Evolutionary conservation across 2,329 filamentous ascomycete genomes (phyloP).

Genomic region (Xylariaceae sp.): DNA sequence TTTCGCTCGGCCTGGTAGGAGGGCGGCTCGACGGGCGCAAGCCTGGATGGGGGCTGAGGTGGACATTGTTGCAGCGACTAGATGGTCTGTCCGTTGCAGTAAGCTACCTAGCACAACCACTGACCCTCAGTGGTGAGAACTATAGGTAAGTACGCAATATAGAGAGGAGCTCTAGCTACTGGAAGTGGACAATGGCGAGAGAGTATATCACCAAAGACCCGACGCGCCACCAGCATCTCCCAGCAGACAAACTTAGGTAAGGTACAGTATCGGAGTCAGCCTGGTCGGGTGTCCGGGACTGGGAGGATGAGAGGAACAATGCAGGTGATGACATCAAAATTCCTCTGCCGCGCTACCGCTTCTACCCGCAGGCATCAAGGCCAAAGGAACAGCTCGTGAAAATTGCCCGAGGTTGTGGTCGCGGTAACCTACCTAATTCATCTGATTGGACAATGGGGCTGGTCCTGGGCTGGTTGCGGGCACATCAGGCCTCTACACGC

Average conservation of each 20-base stretch:
- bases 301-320: background rate
- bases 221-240: background rate
- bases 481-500: no score
- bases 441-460: no score
- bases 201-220: background rate
- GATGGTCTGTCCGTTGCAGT: background rate
- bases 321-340: conserved; percentile 17
- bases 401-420: background rate
- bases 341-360: background rate
- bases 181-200: background rate
- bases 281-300: no score
- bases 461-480: no score
- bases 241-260: background rate
- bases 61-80: conserved; percentile 17
- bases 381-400: background rate
- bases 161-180: no score
- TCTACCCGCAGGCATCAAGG: no score
- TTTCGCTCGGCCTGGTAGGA: conserved; percentile 17
- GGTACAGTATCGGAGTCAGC: no score
- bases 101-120: no score
- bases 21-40: conserved; percentile 21
- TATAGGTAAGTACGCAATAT: no score
- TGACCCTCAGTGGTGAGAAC: no score
- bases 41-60: conserved; percentile 22
- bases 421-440: no score